Conservation (phyloP, 2,329 filamentous ascomycete species). For the Scopulariopsis brevicaulis region DNA sequence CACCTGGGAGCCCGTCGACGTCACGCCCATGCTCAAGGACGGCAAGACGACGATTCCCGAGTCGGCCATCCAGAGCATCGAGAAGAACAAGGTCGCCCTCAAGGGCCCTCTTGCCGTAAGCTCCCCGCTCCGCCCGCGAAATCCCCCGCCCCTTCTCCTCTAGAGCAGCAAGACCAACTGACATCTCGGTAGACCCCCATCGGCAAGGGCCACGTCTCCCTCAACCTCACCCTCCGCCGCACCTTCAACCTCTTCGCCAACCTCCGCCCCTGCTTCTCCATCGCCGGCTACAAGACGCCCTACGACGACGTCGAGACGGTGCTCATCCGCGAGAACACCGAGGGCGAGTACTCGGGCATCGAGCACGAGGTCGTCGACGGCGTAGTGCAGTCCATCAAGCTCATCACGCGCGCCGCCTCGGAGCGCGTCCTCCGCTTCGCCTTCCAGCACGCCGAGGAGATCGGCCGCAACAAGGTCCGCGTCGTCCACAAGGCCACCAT, state of each 20-base stretch:
- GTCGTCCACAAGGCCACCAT: conserved; percentile 99
- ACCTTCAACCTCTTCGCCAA: conserved; percentile 99
- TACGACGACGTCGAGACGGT: conserved; percentile 97
- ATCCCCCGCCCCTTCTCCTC: neutral
- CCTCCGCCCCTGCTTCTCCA: conserved; percentile 92
- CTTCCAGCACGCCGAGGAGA: conserved; percentile 92
- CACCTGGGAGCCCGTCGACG: conserved; percentile 94
- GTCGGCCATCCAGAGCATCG: conserved; percentile 84
- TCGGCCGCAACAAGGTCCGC: conserved; percentile 90
- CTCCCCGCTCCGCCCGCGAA: conserved; percentile 9
- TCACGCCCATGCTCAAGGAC: conserved; percentile 85
- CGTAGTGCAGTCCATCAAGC: conserved; percentile 98
- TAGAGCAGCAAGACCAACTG: conserved; percentile 2
- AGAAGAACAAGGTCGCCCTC: conserved; percentile 91
- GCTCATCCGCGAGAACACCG: conserved; percentile 98
- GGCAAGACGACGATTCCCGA: conserved; percentile 93
- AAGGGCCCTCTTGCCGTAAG: conserved; percentile 93
- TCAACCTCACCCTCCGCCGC: conserved; percentile 95
- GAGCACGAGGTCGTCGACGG: conserved; percentile 97
- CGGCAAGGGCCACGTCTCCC: conserved; percentile 97
- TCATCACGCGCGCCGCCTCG: conserved; percentile 89
- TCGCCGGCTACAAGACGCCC: conserved; percentile 95
- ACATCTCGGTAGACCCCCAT: conserved; percentile 60
- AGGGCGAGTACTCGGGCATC: conserved; percentile 98
- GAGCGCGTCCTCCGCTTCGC: conserved; percentile 95